These are phyloP conservation scores for Rutstroemia sp. DNA, from an alignment of 2,329 filamentous ascomycete genomes.

Conservation along the genomic window DNA sequence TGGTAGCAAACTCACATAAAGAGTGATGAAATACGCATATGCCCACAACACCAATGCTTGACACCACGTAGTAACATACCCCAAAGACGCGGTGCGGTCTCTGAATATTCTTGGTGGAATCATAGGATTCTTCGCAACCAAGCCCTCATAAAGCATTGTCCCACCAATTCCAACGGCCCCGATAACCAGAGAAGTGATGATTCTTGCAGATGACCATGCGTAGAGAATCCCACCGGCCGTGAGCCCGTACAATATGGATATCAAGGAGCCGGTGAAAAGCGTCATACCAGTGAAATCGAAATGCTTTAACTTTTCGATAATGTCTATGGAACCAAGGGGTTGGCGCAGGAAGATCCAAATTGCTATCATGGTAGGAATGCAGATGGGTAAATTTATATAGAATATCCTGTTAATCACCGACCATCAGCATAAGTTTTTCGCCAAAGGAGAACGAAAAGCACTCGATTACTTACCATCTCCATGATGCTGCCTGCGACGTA, in stretches of 20 bases:
- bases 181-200: slow-evolving; percentile 50
- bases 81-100: slow-evolving; percentile 37
- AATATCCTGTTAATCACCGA: background rate
- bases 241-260: slow-evolving; percentile 44
- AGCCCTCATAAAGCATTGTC: slow-evolving; percentile 45
- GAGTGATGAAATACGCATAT: slow-evolving; percentile 14
- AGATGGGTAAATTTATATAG: slow-evolving; percentile 15
- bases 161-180: slow-evolving; percentile 40
- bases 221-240: slow-evolving; percentile 59
- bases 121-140: slow-evolving; percentile 19
- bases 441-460: background rate
- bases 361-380: slow-evolving; percentile 8
- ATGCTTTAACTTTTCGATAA: slow-evolving; percentile 31
- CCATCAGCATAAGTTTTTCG: too few relatives aligned
- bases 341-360: slow-evolving; percentile 10
- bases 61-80: slow-evolving; percentile 22
- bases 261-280: background rate
- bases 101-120: slow-evolving; percentile 34
- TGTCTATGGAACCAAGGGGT: background rate
- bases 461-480: slow-evolving; percentile 10
- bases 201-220: slow-evolving; percentile 51
- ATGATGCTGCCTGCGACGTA: slow-evolving; percentile 8
- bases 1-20: slow-evolving; percentile 1
- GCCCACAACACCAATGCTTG: slow-evolving; percentile 14
- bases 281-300: slow-evolving; percentile 56